A percentile compares a stretch with the other conserved stretches of the same genome.
These are phyloP conservation scores for Sarocladium strictum DNA, from an alignment of 2,329 filamentous ascomycete genomes.

Conservation along the genomic window DNA sequence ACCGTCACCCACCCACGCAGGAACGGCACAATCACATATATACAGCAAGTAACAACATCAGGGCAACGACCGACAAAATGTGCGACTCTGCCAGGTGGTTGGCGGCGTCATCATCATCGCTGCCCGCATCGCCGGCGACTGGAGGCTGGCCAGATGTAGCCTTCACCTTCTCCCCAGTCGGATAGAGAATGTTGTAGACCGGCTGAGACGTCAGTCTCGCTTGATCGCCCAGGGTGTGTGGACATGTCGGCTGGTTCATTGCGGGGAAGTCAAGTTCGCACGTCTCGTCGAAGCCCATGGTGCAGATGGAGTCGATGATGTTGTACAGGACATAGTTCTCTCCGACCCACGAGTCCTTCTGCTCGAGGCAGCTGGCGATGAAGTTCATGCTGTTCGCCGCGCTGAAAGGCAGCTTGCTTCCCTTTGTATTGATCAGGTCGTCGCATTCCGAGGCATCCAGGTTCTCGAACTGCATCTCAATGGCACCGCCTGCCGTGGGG, in stretches of 20 bases:
- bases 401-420: constrained; percentile 33
- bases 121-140: not conserved
- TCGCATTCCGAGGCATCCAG: constrained; percentile 40
- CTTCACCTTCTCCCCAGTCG: constrained; percentile 33
- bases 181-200: constrained; percentile 43
- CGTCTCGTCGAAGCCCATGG: constrained; percentile 37
- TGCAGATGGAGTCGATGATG: constrained; percentile 42
- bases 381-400: constrained; percentile 50
- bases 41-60: not conserved
- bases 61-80: not conserved
- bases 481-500: constrained; percentile 40
- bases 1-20: not conserved
- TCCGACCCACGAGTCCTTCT: constrained; percentile 38
- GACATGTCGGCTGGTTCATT: constrained; percentile 39
- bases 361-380: constrained; percentile 37
- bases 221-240: constrained; percentile 33
- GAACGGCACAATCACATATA: not conserved
- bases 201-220: constrained; percentile 28
- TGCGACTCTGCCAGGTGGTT: not conserved
- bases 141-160: constrained; percentile 18
- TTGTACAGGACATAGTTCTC: constrained; percentile 45
- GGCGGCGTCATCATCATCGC: constrained; percentile 2
- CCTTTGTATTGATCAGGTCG: constrained; percentile 38
- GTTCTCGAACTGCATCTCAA: constrained; percentile 40
- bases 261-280: constrained; percentile 38